Percentiles rank a stretch among this genome's conserved stretches.
Evolutionary conservation across 305 asterid genomes (phyloP).

Genomic region (Stenogyne calaminthoides): DNA sequence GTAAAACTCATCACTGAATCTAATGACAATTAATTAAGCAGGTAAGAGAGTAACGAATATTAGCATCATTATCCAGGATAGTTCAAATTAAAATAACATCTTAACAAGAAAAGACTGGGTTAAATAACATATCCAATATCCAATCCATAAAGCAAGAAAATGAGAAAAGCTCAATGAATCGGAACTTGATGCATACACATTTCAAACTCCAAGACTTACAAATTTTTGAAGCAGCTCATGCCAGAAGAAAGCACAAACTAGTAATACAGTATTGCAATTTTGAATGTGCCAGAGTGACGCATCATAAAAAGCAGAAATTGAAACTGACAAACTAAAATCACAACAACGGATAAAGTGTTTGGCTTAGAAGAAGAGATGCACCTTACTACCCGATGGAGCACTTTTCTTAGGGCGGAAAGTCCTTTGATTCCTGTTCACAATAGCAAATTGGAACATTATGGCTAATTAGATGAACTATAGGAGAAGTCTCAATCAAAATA

Average conservation of each 20-base stretch:
- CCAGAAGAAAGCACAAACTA: conserved; percentile 8
- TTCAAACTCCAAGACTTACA: neutral
- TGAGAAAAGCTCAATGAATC: conserved; percentile 2
- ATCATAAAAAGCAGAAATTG: conserved; percentile 12
- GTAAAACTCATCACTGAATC: conserved; percentile 7
- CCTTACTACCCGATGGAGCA: conserved; percentile 98
- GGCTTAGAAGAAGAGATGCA: conserved; percentile 35
- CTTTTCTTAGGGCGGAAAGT: conserved; percentile 95
- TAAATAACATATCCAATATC: neutral
- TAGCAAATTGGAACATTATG: conserved; percentile 29
- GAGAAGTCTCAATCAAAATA: neutral
- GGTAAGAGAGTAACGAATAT: conserved; percentile 8
- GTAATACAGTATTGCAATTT: neutral
- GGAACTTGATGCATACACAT: conserved; percentile 12
- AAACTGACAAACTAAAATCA: conserved; percentile 7
- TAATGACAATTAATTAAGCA: neutral
- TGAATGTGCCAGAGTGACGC: neutral
- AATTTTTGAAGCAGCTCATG: neutral
- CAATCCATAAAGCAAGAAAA: neutral
- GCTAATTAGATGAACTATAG: neutral
- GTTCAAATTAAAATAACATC: neutral
- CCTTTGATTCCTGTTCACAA: conserved; percentile 72
- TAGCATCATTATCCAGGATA: neutral
- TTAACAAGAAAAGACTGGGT: neutral
- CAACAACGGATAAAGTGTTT: conserved; percentile 12